Base-by-base conservation (phyloP, 805 yeast genomes). In the Metschnikowia corniflorae region DNA sequence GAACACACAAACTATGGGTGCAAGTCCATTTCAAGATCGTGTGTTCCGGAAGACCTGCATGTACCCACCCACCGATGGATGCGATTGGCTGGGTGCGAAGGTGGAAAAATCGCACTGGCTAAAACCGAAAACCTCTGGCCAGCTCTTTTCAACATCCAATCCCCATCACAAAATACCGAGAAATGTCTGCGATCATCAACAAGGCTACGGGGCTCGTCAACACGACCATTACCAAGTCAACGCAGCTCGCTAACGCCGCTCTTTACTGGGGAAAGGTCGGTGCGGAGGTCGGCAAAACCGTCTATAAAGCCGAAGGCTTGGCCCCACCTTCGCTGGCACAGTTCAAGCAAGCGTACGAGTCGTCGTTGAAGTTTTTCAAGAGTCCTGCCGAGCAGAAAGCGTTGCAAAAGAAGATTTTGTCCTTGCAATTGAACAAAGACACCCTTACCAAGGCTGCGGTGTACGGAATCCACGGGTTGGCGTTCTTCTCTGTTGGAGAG, bases 401-500 rank as follows among this genome's bases (percentile, higher is more conserved):
- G 44, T 61, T 77, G 42, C 48, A 77, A 29, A 64, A 70, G 30
- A 54, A 69, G 43, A 65, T 75, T 39, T 65, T 73, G 47, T 57
- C 64, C 45, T 54, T 75, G 56, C 63, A 60, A 47, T 69, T 67
- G 42, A 63, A 71, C 60, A 80, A 74, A 62, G 79, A 75, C 50
- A 72, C 73, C 55, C 72, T 68, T 49, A 63, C 78, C 53, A 79
- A 77, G 66, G 84, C 75, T 61, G 82, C 82, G 53, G 82, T 89
- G 32, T 80, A 78, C 66, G 80, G 79, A 50, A 68, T 88, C 51
- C 98, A 93, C 70, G 68, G 91, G 38, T 71, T 86, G 49, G 98
- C 97, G 47, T 75, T 89, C 61, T 93, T 88, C 68, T 79, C 97
- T 18, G 73, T 91, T 31, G 98, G 98, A 61, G 98, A 93, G 75